These are phyloP conservation scores for Clarkia xantiana DNA, from an alignment of 345 rosid species.

Conservation along the genomic window DNA sequence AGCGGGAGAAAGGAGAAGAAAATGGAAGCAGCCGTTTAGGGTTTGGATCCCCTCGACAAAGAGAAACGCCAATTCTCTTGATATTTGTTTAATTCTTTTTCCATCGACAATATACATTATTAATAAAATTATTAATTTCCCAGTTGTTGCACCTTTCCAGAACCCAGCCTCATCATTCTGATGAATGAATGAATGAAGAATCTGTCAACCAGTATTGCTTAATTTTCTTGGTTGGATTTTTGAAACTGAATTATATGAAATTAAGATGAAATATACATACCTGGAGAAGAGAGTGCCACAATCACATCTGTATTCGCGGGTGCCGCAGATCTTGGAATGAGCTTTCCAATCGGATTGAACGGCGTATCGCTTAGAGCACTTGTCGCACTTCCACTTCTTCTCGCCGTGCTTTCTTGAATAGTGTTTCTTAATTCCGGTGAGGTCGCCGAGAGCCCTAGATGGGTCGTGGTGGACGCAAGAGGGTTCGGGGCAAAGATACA, in stretches of 20 bases:
- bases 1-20: too few species aligned
- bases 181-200: background rate
- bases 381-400: conserved; percentile 84
- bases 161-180: background rate
- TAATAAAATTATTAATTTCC: too few species aligned
- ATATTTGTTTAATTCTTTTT: too few species aligned
- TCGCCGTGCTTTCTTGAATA: conserved; percentile 74
- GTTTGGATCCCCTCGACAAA: too few species aligned
- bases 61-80: too few species aligned
- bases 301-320: conserved; percentile 71
- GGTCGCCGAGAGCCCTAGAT: conserved; percentile 73
- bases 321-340: conserved; percentile 80
- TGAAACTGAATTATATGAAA: background rate
- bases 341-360: conserved; percentile 91
- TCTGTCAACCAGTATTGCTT: background rate
- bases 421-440: conserved; percentile 73
- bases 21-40: too few species aligned
- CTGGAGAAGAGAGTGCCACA: conserved; percentile 86
- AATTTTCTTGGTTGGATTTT: too few species aligned
- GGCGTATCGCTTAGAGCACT: conserved; percentile 66
- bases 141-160: too few species aligned
- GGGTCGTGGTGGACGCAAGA: conserved; percentile 83
- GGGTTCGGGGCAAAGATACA: conserved; percentile 75
- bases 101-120: too few species aligned
- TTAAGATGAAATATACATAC: conserved; percentile 13